Evolutionary conservation across 2,329 filamentous ascomycete species (phyloP).

Genomic region (Trichoderma sp.): DNA sequence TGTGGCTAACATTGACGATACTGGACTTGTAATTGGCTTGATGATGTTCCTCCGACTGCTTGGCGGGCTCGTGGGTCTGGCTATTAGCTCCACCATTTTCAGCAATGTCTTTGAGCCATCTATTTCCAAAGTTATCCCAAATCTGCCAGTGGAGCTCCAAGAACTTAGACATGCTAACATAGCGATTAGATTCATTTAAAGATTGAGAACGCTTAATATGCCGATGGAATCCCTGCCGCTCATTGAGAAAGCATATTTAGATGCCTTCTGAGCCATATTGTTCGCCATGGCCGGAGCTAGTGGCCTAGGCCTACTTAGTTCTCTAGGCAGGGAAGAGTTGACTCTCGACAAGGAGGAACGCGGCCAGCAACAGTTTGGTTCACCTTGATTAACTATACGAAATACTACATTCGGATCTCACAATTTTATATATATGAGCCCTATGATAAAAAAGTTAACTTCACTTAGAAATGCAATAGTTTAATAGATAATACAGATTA

Average conservation of each 20-base stretch:
- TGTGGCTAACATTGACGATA: slow-evolving; percentile 10
- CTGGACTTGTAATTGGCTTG: not conserved
- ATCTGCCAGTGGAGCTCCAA: not conserved
- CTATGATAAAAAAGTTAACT: not conserved
- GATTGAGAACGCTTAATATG: not conserved
- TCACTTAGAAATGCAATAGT: too few species aligned
- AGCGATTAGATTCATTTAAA: slow-evolving; percentile 17
- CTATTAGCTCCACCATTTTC: slow-evolving; percentile 18
- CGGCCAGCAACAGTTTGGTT: not conserved
- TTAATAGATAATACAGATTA: too few species aligned
- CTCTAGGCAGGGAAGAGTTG: not conserved
- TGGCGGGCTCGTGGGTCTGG: slow-evolving; percentile 11
- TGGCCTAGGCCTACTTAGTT: not conserved
- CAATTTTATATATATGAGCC: not conserved
- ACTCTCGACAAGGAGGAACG: slow-evolving; percentile 3
- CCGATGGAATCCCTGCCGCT: not conserved
- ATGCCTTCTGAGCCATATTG: slow-evolving; percentile 8
- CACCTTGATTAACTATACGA: not conserved
- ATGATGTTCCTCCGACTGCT: slow-evolving; percentile 10
- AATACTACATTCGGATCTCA: not conserved
- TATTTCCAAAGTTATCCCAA: not conserved
- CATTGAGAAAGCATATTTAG: not conserved
- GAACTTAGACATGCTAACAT: not conserved
- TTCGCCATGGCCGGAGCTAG: slow-evolving; percentile 11
- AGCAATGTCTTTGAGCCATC: slow-evolving; percentile 6